Evolutionary conservation across 2,329 filamentous ascomycete species (phyloP).

Genomic region (Aspergillus quadricinctus): DNA sequence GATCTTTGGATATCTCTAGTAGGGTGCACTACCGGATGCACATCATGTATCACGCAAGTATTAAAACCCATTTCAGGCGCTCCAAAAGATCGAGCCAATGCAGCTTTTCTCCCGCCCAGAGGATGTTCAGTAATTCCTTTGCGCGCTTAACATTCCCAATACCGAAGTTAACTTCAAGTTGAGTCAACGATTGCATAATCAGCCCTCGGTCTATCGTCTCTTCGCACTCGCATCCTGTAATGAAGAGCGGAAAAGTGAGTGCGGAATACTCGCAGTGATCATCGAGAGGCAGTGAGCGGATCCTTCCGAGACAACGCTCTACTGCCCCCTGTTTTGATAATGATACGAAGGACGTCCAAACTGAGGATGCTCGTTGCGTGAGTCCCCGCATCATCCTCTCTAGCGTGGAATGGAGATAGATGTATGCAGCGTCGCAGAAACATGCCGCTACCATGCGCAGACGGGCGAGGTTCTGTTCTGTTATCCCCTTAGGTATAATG

Average conservation of each 20-base stretch:
- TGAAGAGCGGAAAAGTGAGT: constrained; percentile 36
- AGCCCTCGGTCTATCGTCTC: constrained; percentile 17
- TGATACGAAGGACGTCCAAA: constrained; percentile 19
- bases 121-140: constrained; percentile 25
- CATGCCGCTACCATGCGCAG: constrained; percentile 35
- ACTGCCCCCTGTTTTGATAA: constrained; percentile 26
- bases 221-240: constrained; percentile 31
- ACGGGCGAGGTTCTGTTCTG: constrained; percentile 22
- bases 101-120: constrained; percentile 21
- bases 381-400: constrained; percentile 20
- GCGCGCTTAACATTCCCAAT: constrained; percentile 33
- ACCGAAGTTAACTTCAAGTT: constrained; percentile 31
- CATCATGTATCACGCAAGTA: constrained; percentile 24
- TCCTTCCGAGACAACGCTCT: constrained; percentile 21
- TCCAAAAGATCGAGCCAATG: constrained; percentile 33
- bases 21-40: too few species aligned
- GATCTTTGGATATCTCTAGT: neutral
- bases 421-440: constrained; percentile 34
- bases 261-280: constrained; percentile 35
- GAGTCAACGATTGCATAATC: constrained; percentile 23
- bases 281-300: constrained; percentile 26
- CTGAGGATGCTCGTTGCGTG: neutral
- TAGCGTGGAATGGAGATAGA: constrained; percentile 35
- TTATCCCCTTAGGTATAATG: constrained; percentile 30
- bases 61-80: constrained; percentile 30